Percentiles rank a stretch among this genome's conserved stretches.
These are phyloP conservation scores for Hypoxylon sp. DNA, from an alignment of 2,329 filamentous ascomycete genomes.

Conservation along the genomic window DNA sequence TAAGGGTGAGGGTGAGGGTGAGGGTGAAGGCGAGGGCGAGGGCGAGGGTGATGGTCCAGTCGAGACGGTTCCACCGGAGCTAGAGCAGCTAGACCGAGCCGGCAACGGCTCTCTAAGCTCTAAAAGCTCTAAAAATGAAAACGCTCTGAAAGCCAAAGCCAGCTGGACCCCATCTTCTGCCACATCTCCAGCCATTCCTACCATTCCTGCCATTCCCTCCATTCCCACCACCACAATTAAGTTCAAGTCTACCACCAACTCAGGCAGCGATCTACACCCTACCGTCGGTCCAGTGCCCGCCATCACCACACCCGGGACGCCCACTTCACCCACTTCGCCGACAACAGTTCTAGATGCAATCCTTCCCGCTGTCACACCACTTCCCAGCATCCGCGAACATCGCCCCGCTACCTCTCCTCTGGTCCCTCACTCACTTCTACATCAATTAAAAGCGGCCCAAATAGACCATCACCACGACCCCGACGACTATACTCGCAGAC, in stretches of 20 bases:
- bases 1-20: background rate
- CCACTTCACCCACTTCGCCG: conserved; percentile 14
- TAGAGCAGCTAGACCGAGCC: conserved; percentile 35
- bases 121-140: background rate
- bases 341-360: conserved; percentile 5
- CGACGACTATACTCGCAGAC: conserved; percentile 36
- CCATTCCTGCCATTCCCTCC: conserved; percentile 28
- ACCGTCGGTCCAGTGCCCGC: conserved; percentile 37
- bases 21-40: background rate
- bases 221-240: conserved; percentile 31
- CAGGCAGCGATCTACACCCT: conserved; percentile 54
- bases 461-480: conserved; percentile 30
- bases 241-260: conserved; percentile 26
- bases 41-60: conserved; percentile 13
- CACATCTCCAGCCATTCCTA: conserved; percentile 2
- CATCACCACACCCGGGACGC: conserved; percentile 31
- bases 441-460: conserved; percentile 38
- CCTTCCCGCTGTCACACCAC: conserved; percentile 36
- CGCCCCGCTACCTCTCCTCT: conserved; percentile 31
- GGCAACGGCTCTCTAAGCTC: conserved; percentile 32
- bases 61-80: conserved; percentile 41
- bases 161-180: conserved; percentile 20
- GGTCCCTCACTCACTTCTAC: conserved; percentile 22
- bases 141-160: conserved; percentile 8
- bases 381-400: conserved; percentile 53